Conservation (phyloP, 2,329 filamentous ascomycete species). For the Talaromyces islandicus region DNA sequence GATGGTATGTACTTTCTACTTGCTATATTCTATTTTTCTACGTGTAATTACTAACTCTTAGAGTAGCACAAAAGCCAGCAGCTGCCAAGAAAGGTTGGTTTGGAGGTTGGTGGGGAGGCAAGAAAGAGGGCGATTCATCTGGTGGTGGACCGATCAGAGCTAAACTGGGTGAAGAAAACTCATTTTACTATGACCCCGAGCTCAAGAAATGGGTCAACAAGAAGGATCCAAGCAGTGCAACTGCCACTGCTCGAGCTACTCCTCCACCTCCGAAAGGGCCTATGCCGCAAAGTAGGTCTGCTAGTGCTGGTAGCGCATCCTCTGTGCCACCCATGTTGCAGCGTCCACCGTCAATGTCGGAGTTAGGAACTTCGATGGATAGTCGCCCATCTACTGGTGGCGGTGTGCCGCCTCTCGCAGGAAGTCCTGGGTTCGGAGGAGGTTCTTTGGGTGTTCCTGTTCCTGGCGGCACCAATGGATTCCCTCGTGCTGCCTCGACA, state of each 20-base stretch:
- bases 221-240: constrained; percentile 65
- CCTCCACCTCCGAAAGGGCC: constrained; percentile 70
- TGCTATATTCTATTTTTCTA: neutral
- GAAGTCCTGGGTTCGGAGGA: constrained; percentile 24
- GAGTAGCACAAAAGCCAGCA: constrained; percentile 30
- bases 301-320: constrained; percentile 50
- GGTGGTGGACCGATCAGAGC: constrained; percentile 64
- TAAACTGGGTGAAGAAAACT: constrained; percentile 89
- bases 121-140: constrained; percentile 54
- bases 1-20: constrained; percentile 43
- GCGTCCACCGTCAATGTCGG: constrained; percentile 8
- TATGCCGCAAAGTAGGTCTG: constrained; percentile 44
- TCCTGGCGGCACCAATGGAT: constrained; percentile 15
- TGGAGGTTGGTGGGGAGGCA: constrained; percentile 75
- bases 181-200: constrained; percentile 92
- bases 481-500: constrained; percentile 30
- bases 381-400: constrained; percentile 29
- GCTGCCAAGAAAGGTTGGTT: constrained; percentile 62
- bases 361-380: constrained; percentile 9
- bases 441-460: constrained; percentile 24
- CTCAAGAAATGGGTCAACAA: constrained; percentile 98
- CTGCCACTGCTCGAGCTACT: constrained; percentile 53
- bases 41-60: constrained; percentile 36
- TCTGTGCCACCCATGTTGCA: constrained; percentile 27
- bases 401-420: constrained; percentile 19